phyloP scores from a whole-genome alignment of 345 rosid species.

The Populus ilicifolia region DNA sequence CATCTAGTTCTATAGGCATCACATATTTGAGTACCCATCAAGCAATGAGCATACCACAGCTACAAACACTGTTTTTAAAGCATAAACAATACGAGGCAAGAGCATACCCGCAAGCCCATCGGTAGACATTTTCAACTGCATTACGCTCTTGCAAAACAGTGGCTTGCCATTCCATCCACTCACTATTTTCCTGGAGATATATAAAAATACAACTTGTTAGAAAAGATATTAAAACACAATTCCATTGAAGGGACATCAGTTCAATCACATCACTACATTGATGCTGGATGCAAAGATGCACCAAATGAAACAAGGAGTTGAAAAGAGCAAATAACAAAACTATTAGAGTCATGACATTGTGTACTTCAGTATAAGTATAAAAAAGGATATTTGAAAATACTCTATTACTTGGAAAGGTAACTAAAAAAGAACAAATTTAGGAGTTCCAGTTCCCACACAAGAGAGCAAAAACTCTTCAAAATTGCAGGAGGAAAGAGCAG shows the following conservation, averaged over 20 bases:
- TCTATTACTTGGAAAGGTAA: not conserved
- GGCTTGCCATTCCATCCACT: slow-evolving; percentile 82
- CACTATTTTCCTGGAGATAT: slow-evolving; percentile 59
- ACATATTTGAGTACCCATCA: not conserved
- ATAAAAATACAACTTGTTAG: slow-evolving; percentile 13
- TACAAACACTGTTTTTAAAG: not conserved
- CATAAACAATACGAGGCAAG: slow-evolving; percentile 12
- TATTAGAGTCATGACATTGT: not conserved
- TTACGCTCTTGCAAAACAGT: slow-evolving; percentile 80
- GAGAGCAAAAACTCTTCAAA: not conserved
- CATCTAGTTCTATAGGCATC: not conserved
- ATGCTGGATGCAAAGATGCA: not conserved
- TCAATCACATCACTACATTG: not conserved
- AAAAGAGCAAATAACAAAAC: not conserved
- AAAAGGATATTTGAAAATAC: not conserved
- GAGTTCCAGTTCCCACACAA: not conserved
- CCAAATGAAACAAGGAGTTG: not conserved
- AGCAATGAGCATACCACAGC: not conserved
- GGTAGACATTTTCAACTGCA: slow-evolving; percentile 78
- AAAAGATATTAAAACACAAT: not conserved
- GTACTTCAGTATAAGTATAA: not conserved
- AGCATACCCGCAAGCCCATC: slow-evolving; percentile 94
- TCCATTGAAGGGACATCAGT: not conserved
- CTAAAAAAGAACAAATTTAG: not conserved
- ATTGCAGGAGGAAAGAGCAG: not conserved